Base-by-base conservation (phyloP, 208 protist species). In the Leishmania martiniquensis region DNA sequence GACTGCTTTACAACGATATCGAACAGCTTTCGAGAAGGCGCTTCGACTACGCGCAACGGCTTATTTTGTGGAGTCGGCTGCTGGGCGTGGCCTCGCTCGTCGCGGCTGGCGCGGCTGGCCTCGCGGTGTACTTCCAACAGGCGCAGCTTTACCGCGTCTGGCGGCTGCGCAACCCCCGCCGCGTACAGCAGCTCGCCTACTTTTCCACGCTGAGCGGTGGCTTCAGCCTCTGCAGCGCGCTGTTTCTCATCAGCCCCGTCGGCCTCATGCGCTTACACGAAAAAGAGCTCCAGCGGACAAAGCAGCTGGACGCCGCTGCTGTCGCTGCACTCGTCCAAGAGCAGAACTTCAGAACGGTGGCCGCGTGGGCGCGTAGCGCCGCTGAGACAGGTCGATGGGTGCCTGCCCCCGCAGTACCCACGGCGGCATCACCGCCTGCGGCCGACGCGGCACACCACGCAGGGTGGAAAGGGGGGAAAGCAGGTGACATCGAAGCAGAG, bases 101-200 rank as follows among this genome's bases (percentile, higher is more conserved):
- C 10, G 81, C 87, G 4, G 76, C 65, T 15, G 74, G 47, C n/a
- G 78, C 70, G 3, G 63, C 72, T 2, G 83, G 77, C 12, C 29
- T 83, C 1, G 57, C 85, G 2, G 29, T 75, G 10, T 93, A 86
- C 69, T 90, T 87, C 81, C 83, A 86, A 2, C 59, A 85, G 17
- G 81, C 87, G 25, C 60, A 88, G 78, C 78, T 93, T 17, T 73
- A 93, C 45, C 82, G 85, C 5, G 89, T 91, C 12, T 93, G 89
- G 89, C 84, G 89, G 5, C 42, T 93, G 32, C 86, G 89, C 44
- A 12, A 89, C 71, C 85, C 89, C 5, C 69, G 32, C 22, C 62
- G 59, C 1, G 86, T 90, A 32, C 72, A 44, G 5, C 62, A 66
- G 55, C 81, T 90, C 12, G 73, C 42, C 49, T 59, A 65, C 13